These are phyloP conservation scores for Sicyos baderoa DNA, from an alignment of 306 rosid genomes.

Conservation along the genomic window DNA sequence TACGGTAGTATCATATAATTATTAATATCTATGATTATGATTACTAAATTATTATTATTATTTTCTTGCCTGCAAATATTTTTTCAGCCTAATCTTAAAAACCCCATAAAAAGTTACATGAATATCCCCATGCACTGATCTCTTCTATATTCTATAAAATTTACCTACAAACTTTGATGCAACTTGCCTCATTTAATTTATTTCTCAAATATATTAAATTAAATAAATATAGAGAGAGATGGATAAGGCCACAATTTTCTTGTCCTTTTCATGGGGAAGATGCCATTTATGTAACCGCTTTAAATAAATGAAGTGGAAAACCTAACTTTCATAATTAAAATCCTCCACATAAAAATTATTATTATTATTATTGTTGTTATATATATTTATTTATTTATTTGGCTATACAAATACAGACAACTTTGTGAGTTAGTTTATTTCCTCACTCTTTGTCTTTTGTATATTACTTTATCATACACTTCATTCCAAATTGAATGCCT, in stretches of 20 bases:
- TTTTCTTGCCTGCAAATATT: too few species aligned
- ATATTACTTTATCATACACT: neutral
- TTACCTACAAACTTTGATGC: conserved; percentile 3
- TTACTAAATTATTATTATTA: too few species aligned
- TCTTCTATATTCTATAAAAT: neutral
- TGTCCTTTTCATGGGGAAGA: conserved; percentile 8
- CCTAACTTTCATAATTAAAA: neutral
- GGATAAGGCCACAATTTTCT: conserved; percentile 1
- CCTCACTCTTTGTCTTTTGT: conserved; percentile 11
- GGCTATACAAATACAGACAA: neutral
- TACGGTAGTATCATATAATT: too few species aligned
- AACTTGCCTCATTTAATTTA: neutral
- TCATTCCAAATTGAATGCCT: neutral
- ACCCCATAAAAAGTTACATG: too few species aligned
- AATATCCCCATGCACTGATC: too few species aligned
- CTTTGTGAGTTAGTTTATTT: conserved; percentile 4
- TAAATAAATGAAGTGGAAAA: conserved; percentile 19
- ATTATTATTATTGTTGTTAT: too few species aligned
- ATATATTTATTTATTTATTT: neutral
- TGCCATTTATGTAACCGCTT: conserved; percentile 1
- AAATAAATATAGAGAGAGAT: neutral
- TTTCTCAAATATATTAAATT: too few species aligned
- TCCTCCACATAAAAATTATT: too few species aligned
- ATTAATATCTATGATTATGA: too few species aligned
- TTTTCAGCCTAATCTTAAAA: too few species aligned